Conservation (phyloP, 805 yeast species). For the Sugiyamaella lignohabitans region DNA sequence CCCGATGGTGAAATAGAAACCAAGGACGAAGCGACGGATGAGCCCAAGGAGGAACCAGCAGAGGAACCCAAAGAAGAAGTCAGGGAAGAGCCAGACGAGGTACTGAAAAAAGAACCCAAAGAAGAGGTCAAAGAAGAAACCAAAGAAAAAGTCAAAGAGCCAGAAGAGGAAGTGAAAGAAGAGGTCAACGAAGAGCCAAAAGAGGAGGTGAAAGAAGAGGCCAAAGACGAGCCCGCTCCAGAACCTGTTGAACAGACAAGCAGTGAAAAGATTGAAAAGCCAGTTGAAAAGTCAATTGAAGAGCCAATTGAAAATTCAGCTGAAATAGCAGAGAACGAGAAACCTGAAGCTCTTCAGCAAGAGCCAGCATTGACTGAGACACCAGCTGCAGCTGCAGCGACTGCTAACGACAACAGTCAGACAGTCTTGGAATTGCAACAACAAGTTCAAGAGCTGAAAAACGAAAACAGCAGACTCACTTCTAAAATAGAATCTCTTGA, state of each 20-base stretch:
- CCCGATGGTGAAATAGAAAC: slow-evolving; percentile 6
- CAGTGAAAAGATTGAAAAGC: neutral
- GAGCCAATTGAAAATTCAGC: too few species aligned
- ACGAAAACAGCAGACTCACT: slow-evolving; percentile 13
- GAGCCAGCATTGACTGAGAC: too few species aligned
- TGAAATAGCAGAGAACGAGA: too few species aligned
- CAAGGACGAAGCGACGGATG: slow-evolving; percentile 5
- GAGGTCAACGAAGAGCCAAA: neutral
- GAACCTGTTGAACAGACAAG: neutral
- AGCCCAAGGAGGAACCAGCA: slow-evolving; percentile 4
- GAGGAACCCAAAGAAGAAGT: slow-evolving; percentile 10
- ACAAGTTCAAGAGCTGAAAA: slow-evolving; percentile 1
- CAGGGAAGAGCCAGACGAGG: slow-evolving; percentile 13
- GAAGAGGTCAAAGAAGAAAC: slow-evolving; percentile 12
- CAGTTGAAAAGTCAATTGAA: too few species aligned
- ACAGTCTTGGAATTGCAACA: too few species aligned
- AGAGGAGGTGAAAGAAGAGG: neutral
- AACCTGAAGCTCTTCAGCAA: too few species aligned
- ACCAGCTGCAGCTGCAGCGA: too few species aligned
- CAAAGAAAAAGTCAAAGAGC: slow-evolving; percentile 12
- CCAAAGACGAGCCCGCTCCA: neutral
- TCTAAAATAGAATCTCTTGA: slow-evolving; percentile 2
- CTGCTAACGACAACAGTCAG: too few species aligned
- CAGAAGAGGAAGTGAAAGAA: slow-evolving; percentile 14
- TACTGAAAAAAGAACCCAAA: slow-evolving; percentile 11